These are phyloP conservation scores for Cyclocybe aegerita DNA, from an alignment of 768 basidiomycete genomes.

Conservation along the genomic window DNA sequence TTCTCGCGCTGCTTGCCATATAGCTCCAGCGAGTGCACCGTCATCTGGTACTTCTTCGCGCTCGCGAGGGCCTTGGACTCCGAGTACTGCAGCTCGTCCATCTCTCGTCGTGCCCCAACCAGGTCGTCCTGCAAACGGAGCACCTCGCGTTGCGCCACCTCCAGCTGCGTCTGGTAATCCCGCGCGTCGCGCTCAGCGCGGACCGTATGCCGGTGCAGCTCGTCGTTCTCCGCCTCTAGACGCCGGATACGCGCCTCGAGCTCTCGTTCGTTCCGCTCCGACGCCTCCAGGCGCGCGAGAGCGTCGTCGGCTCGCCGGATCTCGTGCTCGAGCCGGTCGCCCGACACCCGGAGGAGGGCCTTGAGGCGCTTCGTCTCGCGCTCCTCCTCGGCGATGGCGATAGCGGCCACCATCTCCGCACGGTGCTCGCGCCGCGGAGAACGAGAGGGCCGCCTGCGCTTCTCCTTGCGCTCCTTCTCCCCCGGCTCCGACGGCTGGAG, in stretches of 20 bases:
- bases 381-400: constrained; percentile 52
- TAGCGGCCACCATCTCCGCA: constrained; percentile 37
- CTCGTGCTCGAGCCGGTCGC: constrained; percentile 57
- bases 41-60: constrained; percentile 40
- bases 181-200: constrained; percentile 39
- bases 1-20: constrained; percentile 43
- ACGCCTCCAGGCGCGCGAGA: constrained; percentile 46
- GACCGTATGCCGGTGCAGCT: constrained; percentile 28
- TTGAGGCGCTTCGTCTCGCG: constrained; percentile 56
- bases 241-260: constrained; percentile 32
- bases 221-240: constrained; percentile 41
- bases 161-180: constrained; percentile 45
- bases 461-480: constrained; percentile 4
- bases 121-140: constrained; percentile 33
- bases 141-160: constrained; percentile 44
- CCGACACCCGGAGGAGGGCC: constrained; percentile 46
- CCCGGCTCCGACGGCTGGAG: constrained; percentile 13
- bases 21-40: constrained; percentile 44
- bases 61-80: constrained; percentile 40
- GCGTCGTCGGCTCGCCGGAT: constrained; percentile 53
- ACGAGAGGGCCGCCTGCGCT: constrained; percentile 32
- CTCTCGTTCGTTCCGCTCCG: constrained; percentile 49
- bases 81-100: constrained; percentile 37
- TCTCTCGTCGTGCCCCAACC: constrained; percentile 33
- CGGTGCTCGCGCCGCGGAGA: constrained; percentile 39